Evolutionary conservation across 306 rosid genomes (phyloP), one percentile per base, ranked within the genome.

Genomic region (Quercus parvula): DNA sequence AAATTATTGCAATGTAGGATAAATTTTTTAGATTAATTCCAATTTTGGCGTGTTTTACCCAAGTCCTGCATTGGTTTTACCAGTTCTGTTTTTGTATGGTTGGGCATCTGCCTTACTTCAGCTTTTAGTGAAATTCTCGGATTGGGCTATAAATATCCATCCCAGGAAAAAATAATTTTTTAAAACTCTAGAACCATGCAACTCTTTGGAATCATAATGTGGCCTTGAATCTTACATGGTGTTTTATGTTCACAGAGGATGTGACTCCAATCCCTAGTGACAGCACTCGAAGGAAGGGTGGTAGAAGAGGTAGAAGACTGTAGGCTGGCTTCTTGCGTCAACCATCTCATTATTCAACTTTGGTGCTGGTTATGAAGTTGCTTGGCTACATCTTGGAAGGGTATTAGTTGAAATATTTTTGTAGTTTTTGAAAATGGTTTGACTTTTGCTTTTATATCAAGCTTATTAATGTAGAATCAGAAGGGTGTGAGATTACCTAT

Each of bases 211-310:
- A 33, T 33, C 17, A 7, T 46, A 33, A 35, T 35, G 11, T 67
- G 72, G 52, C 18, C 17, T 3, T 67, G 27, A 33, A 67, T 35
- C 72, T 67, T 19, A 33, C 52, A 7, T 3, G 9, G 25, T 7
- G 5, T 19, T 19, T 35, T 33, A 35, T 35, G 17, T n/a, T 68
- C 25, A 1, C 71, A 68, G 72, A 68, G 72, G 72, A 68, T 68
- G 72, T 68, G 52, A 68, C 72, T 19, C 72, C 72, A 4, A 68
- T 68, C 27, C 72, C 72, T 6, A 68, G 54, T 68, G 72, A 68
- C 52, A 68, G 72, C 52, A 68, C 72, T 3, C 52, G 72, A n/a
- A 68, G 72, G 4, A 68, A 68, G 72, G 72, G 72, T 68, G 72
- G 72, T 68, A 35, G 72, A 35, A 68, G 72, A 68, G 72, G 54